Conservation (phyloP, 2,329 filamentous ascomycete genomes). For the Aspergillus glaucus region DNA sequence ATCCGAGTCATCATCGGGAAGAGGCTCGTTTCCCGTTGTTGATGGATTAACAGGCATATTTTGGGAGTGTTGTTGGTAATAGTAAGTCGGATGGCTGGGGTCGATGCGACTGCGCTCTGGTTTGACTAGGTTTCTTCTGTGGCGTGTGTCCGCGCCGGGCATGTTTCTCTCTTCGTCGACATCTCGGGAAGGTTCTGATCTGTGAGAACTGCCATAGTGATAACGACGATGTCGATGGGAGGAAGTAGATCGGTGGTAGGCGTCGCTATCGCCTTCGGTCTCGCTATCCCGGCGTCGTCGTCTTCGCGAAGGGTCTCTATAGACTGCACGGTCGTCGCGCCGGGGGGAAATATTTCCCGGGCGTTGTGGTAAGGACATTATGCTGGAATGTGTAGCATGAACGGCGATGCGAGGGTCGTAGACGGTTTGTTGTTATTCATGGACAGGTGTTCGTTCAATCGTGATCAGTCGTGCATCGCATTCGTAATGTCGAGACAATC, state of each 20-base stretch:
- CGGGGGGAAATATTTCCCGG: conserved; percentile 58
- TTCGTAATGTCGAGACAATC: no score
- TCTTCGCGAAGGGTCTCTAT: conserved; percentile 63
- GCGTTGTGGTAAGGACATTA: conserved; percentile 52
- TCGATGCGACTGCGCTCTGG: conserved; percentile 84
- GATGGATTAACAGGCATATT: conserved; percentile 88
- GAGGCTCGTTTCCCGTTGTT: conserved; percentile 83
- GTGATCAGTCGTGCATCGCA: no score
- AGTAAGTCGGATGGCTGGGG: conserved; percentile 84
- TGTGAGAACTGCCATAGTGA: conserved; percentile 42
- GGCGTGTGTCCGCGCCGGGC: conserved; percentile 45
- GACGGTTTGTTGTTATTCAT: neutral
- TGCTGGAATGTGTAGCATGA: conserved; percentile 7
- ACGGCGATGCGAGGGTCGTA: neutral
- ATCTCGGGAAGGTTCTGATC: conserved; percentile 18
- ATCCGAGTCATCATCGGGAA: conserved; percentile 52
- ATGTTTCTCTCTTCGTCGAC: conserved; percentile 51
- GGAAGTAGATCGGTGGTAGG: conserved; percentile 25
- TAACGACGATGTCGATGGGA: conserved; percentile 37
- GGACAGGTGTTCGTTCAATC: no score
- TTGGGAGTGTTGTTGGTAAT: conserved; percentile 90
- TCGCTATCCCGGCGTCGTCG: conserved; percentile 68
- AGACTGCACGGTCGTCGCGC: conserved; percentile 57
- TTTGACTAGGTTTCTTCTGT: conserved; percentile 82
- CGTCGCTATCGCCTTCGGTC: conserved; percentile 45